These are phyloP conservation scores for Backusella psychrophila DNA, from an alignment of 192 early-diverging fungal species.

Conservation along the genomic window DNA sequence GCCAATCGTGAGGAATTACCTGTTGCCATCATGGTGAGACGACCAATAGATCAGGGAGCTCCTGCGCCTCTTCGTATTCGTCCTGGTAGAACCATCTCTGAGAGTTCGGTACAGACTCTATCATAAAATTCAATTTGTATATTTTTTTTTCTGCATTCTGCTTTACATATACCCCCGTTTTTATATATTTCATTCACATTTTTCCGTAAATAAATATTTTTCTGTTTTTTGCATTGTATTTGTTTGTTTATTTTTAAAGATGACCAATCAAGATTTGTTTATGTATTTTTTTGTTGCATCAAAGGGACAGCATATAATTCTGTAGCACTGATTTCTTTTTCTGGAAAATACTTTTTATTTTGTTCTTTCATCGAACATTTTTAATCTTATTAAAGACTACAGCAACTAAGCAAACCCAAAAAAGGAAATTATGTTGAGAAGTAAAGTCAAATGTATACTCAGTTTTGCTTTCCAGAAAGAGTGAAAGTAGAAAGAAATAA, in stretches of 20 bases:
- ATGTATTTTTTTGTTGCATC: background rate
- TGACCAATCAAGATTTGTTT: background rate
- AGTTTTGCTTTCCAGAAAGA: no score
- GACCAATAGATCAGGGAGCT: background rate
- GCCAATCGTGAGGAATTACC: conserved; percentile 15
- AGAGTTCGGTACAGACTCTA: conserved; percentile 9
- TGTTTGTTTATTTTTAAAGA: background rate
- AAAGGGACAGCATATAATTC: no score
- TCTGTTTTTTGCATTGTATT: background rate
- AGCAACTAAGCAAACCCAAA: no score
- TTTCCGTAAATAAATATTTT: background rate
- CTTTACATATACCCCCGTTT: background rate
- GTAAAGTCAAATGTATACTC: no score
- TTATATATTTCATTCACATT: background rate
- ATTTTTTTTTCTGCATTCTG: background rate
- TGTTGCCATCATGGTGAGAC: conserved; percentile 25
- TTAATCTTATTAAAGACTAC: no score
- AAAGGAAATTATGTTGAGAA: no score
- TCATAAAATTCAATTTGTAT: background rate
- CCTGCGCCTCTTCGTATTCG: conserved; percentile 17
- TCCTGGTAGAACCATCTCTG: conserved; percentile 27
- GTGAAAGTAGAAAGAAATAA: no score
- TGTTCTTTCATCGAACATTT: no score
- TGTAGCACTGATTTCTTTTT: background rate
- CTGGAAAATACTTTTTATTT: no score